Evolutionary conservation across 2,329 filamentous ascomycete species (phyloP).

Genomic region (Exophiala calicioides): DNA sequence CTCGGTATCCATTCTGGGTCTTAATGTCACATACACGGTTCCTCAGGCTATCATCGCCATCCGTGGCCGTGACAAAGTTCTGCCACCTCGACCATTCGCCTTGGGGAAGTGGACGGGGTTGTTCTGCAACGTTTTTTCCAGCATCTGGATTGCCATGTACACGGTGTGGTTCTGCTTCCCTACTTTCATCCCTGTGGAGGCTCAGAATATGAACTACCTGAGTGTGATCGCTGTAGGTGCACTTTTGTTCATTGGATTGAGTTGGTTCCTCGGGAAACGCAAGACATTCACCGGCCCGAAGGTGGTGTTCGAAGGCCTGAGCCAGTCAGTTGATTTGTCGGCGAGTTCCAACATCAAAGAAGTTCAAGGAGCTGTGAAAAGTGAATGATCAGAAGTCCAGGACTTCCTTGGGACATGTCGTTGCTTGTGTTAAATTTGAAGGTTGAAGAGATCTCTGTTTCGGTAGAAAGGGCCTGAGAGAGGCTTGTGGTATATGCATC

Average conservation of each 20-base stretch:
- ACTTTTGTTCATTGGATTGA: neutral
- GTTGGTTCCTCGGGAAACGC: conserved; percentile 7
- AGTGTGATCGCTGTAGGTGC: conserved; percentile 38
- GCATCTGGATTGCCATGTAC: conserved; percentile 34
- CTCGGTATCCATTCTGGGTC: conserved; percentile 29
- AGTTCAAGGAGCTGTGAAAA: too few species aligned
- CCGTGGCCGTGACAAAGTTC: conserved; percentile 38
- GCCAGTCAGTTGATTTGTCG: too few species aligned
- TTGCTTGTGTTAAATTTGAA: too few species aligned
- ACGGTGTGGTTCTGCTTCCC: conserved; percentile 36
- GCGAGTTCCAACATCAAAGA: too few species aligned
- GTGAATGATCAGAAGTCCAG: too few species aligned
- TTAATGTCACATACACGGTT: conserved; percentile 22
- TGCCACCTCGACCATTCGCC: conserved; percentile 25
- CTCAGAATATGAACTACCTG: conserved; percentile 52
- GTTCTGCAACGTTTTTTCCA: conserved; percentile 38
- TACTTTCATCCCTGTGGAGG: conserved; percentile 41
- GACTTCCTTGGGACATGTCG: too few species aligned
- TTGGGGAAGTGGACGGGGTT: conserved; percentile 33
- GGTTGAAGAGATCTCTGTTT: too few species aligned
- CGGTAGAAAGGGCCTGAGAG: too few species aligned
- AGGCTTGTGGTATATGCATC: too few species aligned
- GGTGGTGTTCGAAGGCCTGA: too few species aligned
- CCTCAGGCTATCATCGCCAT: conserved; percentile 45
- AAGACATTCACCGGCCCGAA: conserved; percentile 8